Base-by-base conservation (phyloP, 345 rosid genomes). In the Pugionium dolabratum region DNA sequence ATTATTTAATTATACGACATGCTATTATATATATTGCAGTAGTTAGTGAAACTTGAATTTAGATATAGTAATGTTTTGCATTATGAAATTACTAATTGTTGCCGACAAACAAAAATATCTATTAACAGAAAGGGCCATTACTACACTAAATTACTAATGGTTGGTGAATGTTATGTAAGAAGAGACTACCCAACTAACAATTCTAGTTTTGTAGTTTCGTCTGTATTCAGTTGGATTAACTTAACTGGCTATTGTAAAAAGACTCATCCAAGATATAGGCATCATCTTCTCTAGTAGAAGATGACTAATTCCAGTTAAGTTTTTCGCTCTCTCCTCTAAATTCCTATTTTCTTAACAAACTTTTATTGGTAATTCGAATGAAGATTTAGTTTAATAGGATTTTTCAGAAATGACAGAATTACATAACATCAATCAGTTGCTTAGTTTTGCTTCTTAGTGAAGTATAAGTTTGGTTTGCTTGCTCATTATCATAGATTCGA, bases 181-280 rank as follows among this genome's bases (percentile, higher is more conserved):
- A 59, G 25, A 43, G 74, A 70, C 62, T 27, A 18, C 9, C 41
- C 44, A 70, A 39, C 68, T 62, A 45, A 70, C 49, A 61, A 29
- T 36, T 45, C 55, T 62, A 18, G 42, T 62, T 48, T 53, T 60
- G 62, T 29, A 54, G 39, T 36, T 69, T 52, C 52, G 61, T 34
- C 45, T 70, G 29, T 47, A 35, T 44, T 53, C 55, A 53, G 28
- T 70, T 60, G 55, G 61, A 30, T 36, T 53, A 37, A 39, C 49
- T 44, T 70, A 35, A 7, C 11, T 35, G 54, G 41, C 62, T 33
- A 60, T 53, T 29, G 30, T 59, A n/a, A 42, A 49, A 50, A 35
- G 41, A 51, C 39, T 18, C 6, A 48, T 41, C 51, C 59, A 41
- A 49, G 9, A 26, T 0, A 18, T 40, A 45, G 5, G 10, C 43